These are phyloP conservation scores for Fagus crenata DNA, from an alignment of 306 rosid genomes.

Conservation along the genomic window DNA sequence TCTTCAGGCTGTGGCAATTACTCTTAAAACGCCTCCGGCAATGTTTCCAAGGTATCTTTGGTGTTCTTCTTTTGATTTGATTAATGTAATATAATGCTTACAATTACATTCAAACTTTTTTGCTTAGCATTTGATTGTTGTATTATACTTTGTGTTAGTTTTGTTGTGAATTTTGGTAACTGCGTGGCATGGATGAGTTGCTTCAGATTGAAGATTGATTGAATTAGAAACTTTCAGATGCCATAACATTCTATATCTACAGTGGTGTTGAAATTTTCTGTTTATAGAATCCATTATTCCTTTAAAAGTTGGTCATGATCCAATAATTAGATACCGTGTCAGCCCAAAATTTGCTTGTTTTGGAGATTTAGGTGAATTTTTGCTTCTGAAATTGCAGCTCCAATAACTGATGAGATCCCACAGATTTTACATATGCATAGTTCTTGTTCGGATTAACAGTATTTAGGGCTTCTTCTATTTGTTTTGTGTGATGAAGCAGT, in stretches of 20 bases:
- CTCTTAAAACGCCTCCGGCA: constrained; percentile 65
- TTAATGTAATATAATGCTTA: not conserved
- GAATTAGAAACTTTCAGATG: not conserved
- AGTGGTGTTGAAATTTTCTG: constrained; percentile 13
- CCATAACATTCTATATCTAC: not conserved
- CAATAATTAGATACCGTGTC: constrained; percentile 2
- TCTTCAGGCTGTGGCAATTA: constrained; percentile 89
- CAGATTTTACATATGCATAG: constrained; percentile 23
- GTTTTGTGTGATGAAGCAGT: not conserved
- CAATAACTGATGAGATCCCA: not conserved
- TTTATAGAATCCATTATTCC: constrained; percentile 25
- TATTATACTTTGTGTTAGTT: not conserved
- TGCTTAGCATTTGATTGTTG: constrained; percentile 6
- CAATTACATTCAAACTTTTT: not conserved
- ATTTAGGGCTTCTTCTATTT: constrained; percentile 20
- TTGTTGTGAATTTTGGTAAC: not conserved
- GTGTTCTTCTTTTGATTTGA: constrained; percentile 1
- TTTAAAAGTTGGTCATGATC: constrained; percentile 30
- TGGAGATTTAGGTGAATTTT: not conserved
- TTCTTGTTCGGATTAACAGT: constrained; percentile 24
- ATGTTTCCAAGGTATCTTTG: constrained; percentile 69
- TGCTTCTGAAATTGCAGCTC: not conserved
- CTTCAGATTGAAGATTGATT: not conserved
- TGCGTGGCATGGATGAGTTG: not conserved
- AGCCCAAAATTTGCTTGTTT: constrained; percentile 17